Conservation (phyloP, 139 green algal genomes). For the Coccomyxa sp. region DNA sequence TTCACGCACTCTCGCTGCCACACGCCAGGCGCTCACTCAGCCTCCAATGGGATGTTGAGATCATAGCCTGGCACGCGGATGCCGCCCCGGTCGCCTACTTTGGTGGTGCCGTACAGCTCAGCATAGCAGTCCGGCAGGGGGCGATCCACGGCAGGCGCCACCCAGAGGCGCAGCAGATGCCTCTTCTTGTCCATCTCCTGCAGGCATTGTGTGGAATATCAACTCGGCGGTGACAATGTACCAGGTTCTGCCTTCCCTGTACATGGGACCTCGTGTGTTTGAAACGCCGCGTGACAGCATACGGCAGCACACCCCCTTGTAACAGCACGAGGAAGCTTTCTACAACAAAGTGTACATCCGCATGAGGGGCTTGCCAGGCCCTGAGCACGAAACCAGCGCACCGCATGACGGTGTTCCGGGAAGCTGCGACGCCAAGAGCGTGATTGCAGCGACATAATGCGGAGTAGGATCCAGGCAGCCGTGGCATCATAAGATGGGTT, state of each 20-base stretch:
- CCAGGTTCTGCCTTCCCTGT: background rate
- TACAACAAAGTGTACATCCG: too few species aligned
- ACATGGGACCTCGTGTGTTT: too few species aligned
- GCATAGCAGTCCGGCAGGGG: slow-evolving; percentile 31
- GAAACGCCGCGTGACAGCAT: too few species aligned
- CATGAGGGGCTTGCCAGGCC: too few species aligned
- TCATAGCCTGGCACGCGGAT: slow-evolving; percentile 18
- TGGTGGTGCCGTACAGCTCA: slow-evolving; percentile 31
- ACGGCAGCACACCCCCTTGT: too few species aligned
- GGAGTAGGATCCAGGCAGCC: background rate
- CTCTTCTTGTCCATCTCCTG: slow-evolving; percentile 26
- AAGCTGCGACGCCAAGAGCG: too few species aligned
- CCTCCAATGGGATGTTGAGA: slow-evolving; percentile 28
- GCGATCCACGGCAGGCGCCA: slow-evolving; percentile 28
- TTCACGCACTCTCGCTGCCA: too few species aligned
- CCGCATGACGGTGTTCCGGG: too few species aligned
- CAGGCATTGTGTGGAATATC: background rate
- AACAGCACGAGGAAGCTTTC: too few species aligned
- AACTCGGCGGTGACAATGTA: background rate
- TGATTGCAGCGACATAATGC: background rate
- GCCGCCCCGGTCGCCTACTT: slow-evolving; percentile 30
- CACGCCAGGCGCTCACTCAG: too few species aligned
- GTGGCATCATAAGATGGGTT: background rate
- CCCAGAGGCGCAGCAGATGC: slow-evolving; percentile 60
- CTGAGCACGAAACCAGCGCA: too few species aligned